phyloP scores from a whole-genome alignment of 1,284 basidiomycete species.

The Inonotus obliquus region DNA sequence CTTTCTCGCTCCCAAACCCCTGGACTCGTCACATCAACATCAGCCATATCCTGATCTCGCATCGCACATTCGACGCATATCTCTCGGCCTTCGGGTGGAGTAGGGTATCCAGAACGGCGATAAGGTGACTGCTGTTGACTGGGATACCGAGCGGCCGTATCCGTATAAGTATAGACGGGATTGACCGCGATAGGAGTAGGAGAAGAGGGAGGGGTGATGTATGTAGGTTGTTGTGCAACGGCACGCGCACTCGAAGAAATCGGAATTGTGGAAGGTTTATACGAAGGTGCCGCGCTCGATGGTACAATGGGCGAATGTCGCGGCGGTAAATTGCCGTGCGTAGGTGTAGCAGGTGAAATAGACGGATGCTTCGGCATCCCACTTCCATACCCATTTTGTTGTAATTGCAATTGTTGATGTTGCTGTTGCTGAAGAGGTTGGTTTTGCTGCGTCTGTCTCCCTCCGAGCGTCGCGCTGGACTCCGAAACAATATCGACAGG shows the following conservation, averaged over 20 bases:
- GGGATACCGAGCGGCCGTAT: neutral
- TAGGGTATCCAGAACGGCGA: neutral
- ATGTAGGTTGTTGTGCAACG: conserved; percentile 70
- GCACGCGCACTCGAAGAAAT: conserved; percentile 57
- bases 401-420: neutral
- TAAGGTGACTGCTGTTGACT: conserved; percentile 1
- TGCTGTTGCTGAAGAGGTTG: conserved; percentile 1
- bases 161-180: conserved; percentile 42
- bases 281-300: conserved; percentile 9
- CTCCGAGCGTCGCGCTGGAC: conserved; percentile 1
- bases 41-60: conserved; percentile 98
- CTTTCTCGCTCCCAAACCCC: conserved; percentile 91
- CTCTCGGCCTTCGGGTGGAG: conserved; percentile 47
- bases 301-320: conserved; percentile 9
- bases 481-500: conserved; percentile 8
- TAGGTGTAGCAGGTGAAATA: neutral
- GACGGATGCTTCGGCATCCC: conserved; percentile 10
- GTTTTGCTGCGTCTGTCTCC: neutral
- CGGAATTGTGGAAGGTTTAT: conserved; percentile 11
- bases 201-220: conserved; percentile 54
- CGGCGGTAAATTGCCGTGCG: conserved; percentile 2
- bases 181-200: conserved; percentile 46
- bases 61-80: conserved; percentile 97
- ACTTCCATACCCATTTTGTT: neutral
- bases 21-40: conserved; percentile 83